These are phyloP conservation scores for Tylopilus balloui DNA, from an alignment of 768 basidiomycete species.

Conservation along the genomic window DNA sequence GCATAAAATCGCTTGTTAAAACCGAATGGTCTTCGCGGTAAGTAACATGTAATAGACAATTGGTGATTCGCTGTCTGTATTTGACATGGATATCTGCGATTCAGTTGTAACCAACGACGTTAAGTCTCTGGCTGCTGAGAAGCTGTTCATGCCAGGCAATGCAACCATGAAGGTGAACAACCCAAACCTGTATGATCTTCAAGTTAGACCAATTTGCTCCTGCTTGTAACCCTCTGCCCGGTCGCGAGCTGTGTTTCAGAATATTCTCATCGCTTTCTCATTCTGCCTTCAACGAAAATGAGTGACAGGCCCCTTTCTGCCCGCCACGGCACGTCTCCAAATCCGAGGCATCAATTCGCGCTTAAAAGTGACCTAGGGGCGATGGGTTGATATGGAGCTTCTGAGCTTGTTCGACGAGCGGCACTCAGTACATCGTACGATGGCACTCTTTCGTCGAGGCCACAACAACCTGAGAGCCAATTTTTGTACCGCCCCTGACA, in stretches of 20 bases:
- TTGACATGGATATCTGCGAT: neutral
- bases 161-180: neutral
- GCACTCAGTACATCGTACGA: neutral
- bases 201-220: neutral
- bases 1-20: neutral
- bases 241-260: neutral
- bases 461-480: neutral
- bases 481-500: neutral
- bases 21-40: neutral
- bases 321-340: neutral
- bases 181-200: too few species aligned
- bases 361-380: neutral
- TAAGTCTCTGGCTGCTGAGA: neutral
- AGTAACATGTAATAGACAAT: slow-evolving; percentile 7
- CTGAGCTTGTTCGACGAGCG: slow-evolving; percentile 6
- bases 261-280: neutral
- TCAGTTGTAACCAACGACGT: slow-evolving; percentile 4
- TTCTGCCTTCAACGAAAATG: neutral
- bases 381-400: neutral
- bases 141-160: neutral
- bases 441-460: too few species aligned
- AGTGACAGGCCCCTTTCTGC: too few species aligned
- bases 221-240: neutral
- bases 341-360: neutral
- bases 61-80: slow-evolving; percentile 10